Conservation (phyloP, 208 protist genomes). For the Leishmania major region DNA sequence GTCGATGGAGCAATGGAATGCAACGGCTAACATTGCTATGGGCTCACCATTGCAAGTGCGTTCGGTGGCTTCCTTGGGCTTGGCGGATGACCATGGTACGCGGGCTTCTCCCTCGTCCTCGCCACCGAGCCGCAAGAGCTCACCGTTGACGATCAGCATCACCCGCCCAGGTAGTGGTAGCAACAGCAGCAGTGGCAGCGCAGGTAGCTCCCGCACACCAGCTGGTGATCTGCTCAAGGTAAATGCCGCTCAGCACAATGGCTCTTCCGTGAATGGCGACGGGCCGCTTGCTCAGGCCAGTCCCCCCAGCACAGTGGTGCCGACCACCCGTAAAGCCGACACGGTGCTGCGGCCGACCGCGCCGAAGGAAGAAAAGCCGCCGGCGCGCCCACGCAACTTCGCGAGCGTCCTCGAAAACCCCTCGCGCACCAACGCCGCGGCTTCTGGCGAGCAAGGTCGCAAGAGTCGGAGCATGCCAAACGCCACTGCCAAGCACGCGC, state of each 20-base stretch:
- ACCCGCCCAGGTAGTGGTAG: conserved; percentile 14
- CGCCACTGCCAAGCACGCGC: conserved; percentile 3
- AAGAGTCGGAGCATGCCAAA: conserved; percentile 22
- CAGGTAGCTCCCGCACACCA: neutral
- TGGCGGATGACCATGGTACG: conserved; percentile 20
- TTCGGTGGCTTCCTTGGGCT: conserved; percentile 8
- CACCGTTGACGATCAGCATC: conserved; percentile 25
- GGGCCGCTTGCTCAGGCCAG: neutral
- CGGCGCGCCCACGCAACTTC: conserved; percentile 42
- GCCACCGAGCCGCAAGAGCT: conserved; percentile 3
- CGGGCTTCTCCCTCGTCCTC: conserved; percentile 7
- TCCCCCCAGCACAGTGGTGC: neutral
- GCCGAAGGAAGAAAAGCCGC: conserved; percentile 52
- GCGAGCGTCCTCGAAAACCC: conserved; percentile 31
- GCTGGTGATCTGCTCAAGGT: neutral
- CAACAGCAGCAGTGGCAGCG: neutral
- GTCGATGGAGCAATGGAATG: conserved; percentile 33
- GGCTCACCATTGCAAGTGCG: conserved; percentile 14
- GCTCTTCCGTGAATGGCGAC: neutral
- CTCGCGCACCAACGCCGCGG: conserved; percentile 10
- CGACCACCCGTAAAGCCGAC: neutral
- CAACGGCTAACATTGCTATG: conserved; percentile 15
- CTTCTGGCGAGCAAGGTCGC: neutral
- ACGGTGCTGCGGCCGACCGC: conserved; percentile 41
- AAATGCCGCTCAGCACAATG: neutral